phyloP scores from a whole-genome alignment of 192 early-diverging fungal genomes.

The Coemansia guatemalensis region DNA sequence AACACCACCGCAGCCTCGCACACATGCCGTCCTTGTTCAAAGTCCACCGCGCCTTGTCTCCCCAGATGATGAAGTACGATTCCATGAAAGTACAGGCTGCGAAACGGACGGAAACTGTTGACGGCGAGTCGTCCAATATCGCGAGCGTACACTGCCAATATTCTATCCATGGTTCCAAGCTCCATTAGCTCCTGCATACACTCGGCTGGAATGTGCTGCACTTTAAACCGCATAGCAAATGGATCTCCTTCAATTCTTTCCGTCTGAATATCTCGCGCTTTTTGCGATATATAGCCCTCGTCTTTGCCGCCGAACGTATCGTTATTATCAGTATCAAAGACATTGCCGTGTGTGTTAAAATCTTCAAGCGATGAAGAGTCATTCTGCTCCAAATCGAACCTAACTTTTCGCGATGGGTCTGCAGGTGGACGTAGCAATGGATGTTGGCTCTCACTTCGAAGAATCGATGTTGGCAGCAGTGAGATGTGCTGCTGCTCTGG shows the following conservation, averaged over 20 bases:
- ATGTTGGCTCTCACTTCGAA: constrained; percentile 9
- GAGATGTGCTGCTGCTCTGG: constrained; percentile 17
- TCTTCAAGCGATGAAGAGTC: neutral
- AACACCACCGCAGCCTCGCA: constrained; percentile 40
- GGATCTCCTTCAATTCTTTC: neutral
- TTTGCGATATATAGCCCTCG: constrained; percentile 7
- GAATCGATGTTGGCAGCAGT: constrained; percentile 12
- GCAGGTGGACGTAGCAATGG: neutral
- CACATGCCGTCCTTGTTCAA: constrained; percentile 12
- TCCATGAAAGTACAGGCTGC: constrained; percentile 36
- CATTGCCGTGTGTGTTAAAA: neutral
- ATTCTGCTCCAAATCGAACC: constrained; percentile 20
- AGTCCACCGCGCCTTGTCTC: constrained; percentile 6
- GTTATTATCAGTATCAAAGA: neutral
- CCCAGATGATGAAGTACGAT: constrained; percentile 28
- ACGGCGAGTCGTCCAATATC: constrained; percentile 36
- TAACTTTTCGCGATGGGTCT: constrained; percentile 22
- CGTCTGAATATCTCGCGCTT: neutral
- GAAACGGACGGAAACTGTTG: constrained; percentile 34
- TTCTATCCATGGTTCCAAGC: constrained; percentile 33
- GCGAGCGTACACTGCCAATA: constrained; percentile 17
- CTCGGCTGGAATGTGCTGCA: constrained; percentile 26
- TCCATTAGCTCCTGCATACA: constrained; percentile 34
- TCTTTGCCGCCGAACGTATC: neutral
- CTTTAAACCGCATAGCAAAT: constrained; percentile 10